A percentile compares a stretch with the other conserved stretches of the same genome.
phyloP scores from a whole-genome alignment of 352 stramenopile genomes.

The Phytophthora gonapodyides region DNA sequence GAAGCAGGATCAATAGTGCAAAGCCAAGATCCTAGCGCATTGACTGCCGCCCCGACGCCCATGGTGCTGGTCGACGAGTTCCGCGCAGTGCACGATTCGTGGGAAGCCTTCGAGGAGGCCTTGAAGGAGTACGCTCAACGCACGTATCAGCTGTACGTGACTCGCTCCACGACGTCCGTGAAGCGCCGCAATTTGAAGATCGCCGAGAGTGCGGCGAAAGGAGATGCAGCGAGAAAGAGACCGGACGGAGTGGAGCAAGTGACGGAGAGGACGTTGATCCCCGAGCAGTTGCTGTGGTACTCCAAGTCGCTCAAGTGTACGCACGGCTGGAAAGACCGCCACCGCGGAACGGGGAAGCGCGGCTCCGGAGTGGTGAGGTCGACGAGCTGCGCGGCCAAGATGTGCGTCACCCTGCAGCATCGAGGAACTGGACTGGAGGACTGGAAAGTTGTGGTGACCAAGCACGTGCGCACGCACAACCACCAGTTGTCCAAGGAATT shows the following conservation, averaged over 20 bases:
- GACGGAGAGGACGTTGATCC: constrained; percentile 54
- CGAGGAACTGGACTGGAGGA: constrained; percentile 37
- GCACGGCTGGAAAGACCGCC: constrained; percentile 76
- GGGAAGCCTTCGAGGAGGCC: constrained; percentile 64
- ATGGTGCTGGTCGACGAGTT: constrained; percentile 55
- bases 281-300: constrained; percentile 70
- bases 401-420: constrained; percentile 78
- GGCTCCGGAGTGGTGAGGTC: constrained; percentile 60
- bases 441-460: constrained; percentile 80
- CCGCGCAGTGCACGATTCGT: constrained; percentile 55
- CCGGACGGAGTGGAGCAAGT: constrained; percentile 1
- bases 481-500: constrained; percentile 75
- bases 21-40: neutral
- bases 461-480: constrained; percentile 74
- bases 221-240: constrained; percentile 6
- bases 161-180: constrained; percentile 79
- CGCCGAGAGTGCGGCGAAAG: constrained; percentile 40
- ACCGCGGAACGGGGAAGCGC: constrained; percentile 71
- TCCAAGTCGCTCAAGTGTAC: constrained; percentile 86
- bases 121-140: constrained; percentile 62
- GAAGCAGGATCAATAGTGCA: constrained; percentile 6
- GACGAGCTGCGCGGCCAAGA: constrained; percentile 74
- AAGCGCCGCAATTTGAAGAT: constrained; percentile 75
- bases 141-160: constrained; percentile 78
- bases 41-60: constrained; percentile 1